These are phyloP conservation scores for Wallacemonas rigidus DNA, from an alignment of 208 protist species.

Conservation along the genomic window DNA sequence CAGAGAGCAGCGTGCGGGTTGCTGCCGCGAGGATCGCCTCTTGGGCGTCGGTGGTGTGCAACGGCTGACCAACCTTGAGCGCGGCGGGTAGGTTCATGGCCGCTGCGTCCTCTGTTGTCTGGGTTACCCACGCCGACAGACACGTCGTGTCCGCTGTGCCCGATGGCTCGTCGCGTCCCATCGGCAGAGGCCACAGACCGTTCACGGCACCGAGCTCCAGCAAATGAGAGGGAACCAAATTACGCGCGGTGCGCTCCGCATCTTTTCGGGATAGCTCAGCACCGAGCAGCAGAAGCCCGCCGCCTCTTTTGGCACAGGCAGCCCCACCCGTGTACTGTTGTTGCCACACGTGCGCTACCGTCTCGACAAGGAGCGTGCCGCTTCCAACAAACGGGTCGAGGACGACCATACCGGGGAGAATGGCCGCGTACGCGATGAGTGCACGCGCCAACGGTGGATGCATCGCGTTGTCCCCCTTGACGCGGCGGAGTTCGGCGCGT, in stretches of 20 bases:
- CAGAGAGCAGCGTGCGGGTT: not conserved
- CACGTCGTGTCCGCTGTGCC: not conserved
- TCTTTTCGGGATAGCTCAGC: slow-evolving; percentile 29
- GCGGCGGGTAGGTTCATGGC: not conserved
- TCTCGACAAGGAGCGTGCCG: slow-evolving; percentile 40
- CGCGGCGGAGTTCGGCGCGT: slow-evolving; percentile 36
- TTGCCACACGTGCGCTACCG: not conserved
- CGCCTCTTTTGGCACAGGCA: not conserved
- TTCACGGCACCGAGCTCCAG: not conserved
- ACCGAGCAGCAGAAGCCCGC: slow-evolving; percentile 21
- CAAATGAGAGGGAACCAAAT: slow-evolving; percentile 8
- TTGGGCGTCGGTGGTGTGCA: not conserved
- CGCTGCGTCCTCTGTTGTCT: no score
- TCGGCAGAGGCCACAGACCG: not conserved
- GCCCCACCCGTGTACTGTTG: not conserved
- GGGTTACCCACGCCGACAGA: not conserved
- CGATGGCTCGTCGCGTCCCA: no score
- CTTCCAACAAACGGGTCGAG: slow-evolving; percentile 46
- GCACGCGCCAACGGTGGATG: slow-evolving; percentile 30
- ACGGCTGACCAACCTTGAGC: not conserved
- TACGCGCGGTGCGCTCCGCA: slow-evolving; percentile 5
- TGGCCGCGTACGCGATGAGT: slow-evolving; percentile 29
- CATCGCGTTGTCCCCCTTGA: slow-evolving; percentile 56
- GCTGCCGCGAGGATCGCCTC: not conserved
- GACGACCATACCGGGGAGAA: slow-evolving; percentile 18